Percentiles rank a stretch among this genome's conserved stretches.
Conservation (phyloP, 179 eudicot genomes). For the Silene noctiflora region DNA sequence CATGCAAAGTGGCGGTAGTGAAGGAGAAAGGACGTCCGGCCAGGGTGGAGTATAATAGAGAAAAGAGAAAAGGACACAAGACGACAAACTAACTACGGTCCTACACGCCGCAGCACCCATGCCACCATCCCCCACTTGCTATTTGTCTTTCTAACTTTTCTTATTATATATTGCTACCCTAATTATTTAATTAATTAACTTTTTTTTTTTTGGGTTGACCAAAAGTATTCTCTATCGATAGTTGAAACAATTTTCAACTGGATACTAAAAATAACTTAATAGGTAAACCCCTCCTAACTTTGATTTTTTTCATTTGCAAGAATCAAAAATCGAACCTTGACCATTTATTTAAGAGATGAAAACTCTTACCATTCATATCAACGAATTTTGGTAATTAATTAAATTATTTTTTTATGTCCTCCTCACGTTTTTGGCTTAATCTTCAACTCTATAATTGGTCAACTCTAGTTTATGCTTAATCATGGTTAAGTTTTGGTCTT, state of each 20-base stretch:
- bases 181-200: neutral
- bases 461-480: constrained; percentile 34
- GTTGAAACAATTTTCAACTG: too few species aligned
- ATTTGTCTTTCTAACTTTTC: neutral
- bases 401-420: constrained; percentile 20
- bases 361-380: too few species aligned
- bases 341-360: too few species aligned
- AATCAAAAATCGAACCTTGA: too few species aligned
- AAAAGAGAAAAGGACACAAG: constrained; percentile 6
- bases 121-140: constrained; percentile 43
- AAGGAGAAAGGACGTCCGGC: constrained; percentile 34
- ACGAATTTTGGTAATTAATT: too few species aligned
- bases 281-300: too few species aligned
- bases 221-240: too few species aligned
- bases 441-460: constrained; percentile 29
- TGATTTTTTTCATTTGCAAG: too few species aligned
- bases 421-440: constrained; percentile 38
- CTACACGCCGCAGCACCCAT: constrained; percentile 37
- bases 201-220: too few species aligned
- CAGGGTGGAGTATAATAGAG: constrained; percentile 25
- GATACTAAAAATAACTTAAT: too few species aligned
- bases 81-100: constrained; percentile 32
- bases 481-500: constrained; percentile 32
- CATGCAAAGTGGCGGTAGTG: constrained; percentile 21
- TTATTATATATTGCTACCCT: neutral